Conservation (phyloP, 768 basidiomycete species). For the Leccinum truebloodii region DNA sequence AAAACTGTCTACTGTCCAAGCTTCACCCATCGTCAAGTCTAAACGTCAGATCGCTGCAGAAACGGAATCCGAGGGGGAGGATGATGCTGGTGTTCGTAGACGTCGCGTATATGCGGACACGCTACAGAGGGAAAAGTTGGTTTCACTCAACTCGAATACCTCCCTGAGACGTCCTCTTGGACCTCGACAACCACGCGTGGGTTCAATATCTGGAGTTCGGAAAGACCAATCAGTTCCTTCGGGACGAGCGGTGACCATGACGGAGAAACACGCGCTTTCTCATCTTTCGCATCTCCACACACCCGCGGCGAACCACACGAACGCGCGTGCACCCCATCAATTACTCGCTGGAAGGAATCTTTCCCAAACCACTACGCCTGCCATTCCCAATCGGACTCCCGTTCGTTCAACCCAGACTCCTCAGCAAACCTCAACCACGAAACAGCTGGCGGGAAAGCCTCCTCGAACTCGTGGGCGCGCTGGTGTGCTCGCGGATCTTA, state of each 20-base stretch:
- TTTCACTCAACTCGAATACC: conserved; percentile 24
- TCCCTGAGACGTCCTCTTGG: conserved; percentile 26
- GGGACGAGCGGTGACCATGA: neutral
- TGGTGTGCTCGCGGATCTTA: conserved; percentile 43
- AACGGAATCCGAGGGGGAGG: neutral
- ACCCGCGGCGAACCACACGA: conserved; percentile 16
- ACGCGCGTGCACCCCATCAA: neutral
- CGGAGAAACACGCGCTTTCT: conserved; percentile 7
- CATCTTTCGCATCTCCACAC: conserved; percentile 4
- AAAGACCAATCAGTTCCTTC: conserved; percentile 7
- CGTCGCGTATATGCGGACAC: neutral
- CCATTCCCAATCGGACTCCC: conserved; percentile 27
- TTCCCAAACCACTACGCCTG: conserved; percentile 9
- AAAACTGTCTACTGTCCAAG: conserved; percentile 33
- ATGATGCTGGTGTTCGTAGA: neutral
- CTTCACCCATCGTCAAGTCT: conserved; percentile 26
- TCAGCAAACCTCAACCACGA: conserved; percentile 11
- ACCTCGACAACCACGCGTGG: conserved; percentile 19
- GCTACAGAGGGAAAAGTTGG: conserved; percentile 16
- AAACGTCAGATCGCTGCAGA: conserved; percentile 14
- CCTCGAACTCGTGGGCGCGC: conserved; percentile 27
- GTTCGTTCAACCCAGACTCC: conserved; percentile 18
- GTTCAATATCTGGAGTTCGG: neutral
- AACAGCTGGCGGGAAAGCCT: conserved; percentile 32
- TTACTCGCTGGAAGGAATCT: neutral